phyloP scores from a whole-genome alignment of 2,329 filamentous ascomycete species.

The Phialophora expanda region DNA sequence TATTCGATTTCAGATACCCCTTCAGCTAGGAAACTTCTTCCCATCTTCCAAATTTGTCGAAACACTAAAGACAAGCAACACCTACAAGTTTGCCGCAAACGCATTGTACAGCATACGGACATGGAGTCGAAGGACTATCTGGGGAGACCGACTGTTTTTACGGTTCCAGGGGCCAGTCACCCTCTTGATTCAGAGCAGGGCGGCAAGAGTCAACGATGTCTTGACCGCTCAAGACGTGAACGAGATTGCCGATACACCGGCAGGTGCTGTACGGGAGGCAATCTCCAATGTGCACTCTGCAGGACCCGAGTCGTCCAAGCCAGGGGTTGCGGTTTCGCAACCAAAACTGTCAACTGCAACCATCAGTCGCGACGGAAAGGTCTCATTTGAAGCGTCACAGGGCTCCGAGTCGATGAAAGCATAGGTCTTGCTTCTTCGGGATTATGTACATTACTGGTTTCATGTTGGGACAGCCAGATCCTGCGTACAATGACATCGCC shows the following conservation, averaged over 20 bases:
- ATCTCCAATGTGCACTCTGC: slow-evolving; percentile 44
- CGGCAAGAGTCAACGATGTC: slow-evolving; percentile 75
- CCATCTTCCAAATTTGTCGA: slow-evolving; percentile 75
- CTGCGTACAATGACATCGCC: background rate
- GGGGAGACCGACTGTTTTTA: slow-evolving; percentile 91
- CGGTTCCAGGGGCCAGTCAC: slow-evolving; percentile 87
- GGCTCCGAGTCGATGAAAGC: background rate
- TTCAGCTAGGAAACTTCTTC: slow-evolving; percentile 67
- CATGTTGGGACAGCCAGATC: background rate
- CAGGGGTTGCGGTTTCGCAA: slow-evolving; percentile 39
- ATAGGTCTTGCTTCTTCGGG: background rate
- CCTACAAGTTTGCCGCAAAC: slow-evolving; percentile 73
- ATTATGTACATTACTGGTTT: background rate
- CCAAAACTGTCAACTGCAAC: slow-evolving; percentile 55
- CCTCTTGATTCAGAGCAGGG: slow-evolving; percentile 86
- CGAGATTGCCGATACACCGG: slow-evolving; percentile 82
- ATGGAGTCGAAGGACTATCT: slow-evolving; percentile 78
- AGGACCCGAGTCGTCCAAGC: slow-evolving; percentile 19
- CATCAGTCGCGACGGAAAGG: slow-evolving; percentile 67
- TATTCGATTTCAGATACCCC: slow-evolving; percentile 77
- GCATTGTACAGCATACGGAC: slow-evolving; percentile 73
- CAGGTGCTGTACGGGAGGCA: slow-evolving; percentile 70
- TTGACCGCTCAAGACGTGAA: slow-evolving; percentile 80
- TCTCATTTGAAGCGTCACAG: slow-evolving; percentile 59
- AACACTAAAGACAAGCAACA: slow-evolving; percentile 71